A percentile compares a stretch with the other conserved stretches of the same genome.
These are phyloP conservation scores for Pseudoperonospora humuli DNA, from an alignment of 352 stramenopile genomes.

Conservation along the genomic window DNA sequence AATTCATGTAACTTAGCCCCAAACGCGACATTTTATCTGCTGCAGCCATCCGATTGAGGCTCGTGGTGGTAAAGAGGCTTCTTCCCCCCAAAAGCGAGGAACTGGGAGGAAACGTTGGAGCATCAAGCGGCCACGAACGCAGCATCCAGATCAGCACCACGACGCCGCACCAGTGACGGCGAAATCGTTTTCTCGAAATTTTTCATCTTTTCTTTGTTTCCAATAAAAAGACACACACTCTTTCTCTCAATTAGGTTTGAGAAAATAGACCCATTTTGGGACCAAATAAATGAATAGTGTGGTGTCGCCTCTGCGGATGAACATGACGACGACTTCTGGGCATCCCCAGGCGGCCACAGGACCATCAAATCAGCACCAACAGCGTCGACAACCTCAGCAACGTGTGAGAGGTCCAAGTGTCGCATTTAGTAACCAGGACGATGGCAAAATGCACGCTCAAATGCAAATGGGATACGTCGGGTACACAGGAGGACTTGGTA, in stretches of 20 bases:
- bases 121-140: slow-evolving; percentile 1
- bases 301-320: slow-evolving; percentile 30
- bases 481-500: slow-evolving; percentile 10
- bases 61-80: slow-evolving; percentile 15
- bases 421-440: slow-evolving; percentile 3
- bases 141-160: no score
- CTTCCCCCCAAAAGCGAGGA: slow-evolving; percentile 19
- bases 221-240: neutral
- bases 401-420: slow-evolving; percentile 13
- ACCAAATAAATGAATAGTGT: slow-evolving; percentile 25
- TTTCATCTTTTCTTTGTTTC: neutral
- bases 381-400: slow-evolving; percentile 11
- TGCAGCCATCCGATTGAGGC: slow-evolving; percentile 3
- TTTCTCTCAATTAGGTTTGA: neutral
- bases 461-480: slow-evolving; percentile 25
- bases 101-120: slow-evolving; percentile 10
- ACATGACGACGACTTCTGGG: slow-evolving; percentile 22
- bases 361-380: slow-evolving; percentile 2
- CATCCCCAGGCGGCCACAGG: slow-evolving; percentile 6
- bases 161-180: neutral
- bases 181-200: neutral
- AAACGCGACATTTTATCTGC: slow-evolving; percentile 16
- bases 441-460: slow-evolving; percentile 15
- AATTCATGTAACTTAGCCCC: slow-evolving; percentile 6
- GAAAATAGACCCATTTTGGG: neutral